A percentile compares a stretch with the other conserved stretches of the same genome.
Evolutionary conservation across 176 grass and related monocot species (phyloP).

Genomic region (Musa acuminata): DNA sequence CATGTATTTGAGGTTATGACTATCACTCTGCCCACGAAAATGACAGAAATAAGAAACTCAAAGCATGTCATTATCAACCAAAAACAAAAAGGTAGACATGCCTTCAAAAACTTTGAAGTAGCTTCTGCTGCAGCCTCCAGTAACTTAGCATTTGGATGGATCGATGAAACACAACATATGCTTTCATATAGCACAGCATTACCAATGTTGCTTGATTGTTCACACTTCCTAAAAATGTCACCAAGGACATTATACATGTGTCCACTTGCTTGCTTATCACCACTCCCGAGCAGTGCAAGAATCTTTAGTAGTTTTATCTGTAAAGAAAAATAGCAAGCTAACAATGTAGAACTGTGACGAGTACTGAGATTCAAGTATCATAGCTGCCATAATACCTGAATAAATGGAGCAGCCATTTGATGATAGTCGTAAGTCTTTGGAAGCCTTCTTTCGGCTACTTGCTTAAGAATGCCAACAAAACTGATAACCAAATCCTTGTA

Average conservation of each 20-base stretch:
- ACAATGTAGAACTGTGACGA: neutral
- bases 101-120: constrained; percentile 98
- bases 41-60: neutral
- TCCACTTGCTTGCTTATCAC: constrained; percentile 85
- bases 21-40: constrained; percentile 67
- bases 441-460: constrained; percentile 91
- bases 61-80: neutral
- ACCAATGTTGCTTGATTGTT: constrained; percentile 87
- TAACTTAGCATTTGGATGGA: constrained; percentile 86
- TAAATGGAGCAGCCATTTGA: constrained; percentile 97
- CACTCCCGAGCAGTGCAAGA: constrained; percentile 82
- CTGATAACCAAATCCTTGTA: constrained; percentile 93
- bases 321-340: constrained; percentile 11
- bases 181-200: constrained; percentile 95
- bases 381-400: constrained; percentile 43
- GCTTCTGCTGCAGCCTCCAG: constrained; percentile 82
- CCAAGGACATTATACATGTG: constrained; percentile 83
- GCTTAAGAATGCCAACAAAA: constrained; percentile 97
- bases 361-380: neutral
- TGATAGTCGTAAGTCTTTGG: constrained; percentile 96
- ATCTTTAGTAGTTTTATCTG: constrained; percentile 99
- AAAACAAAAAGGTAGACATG: constrained; percentile 10
- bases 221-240: constrained; percentile 94
- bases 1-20: constrained; percentile 99
- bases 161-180: constrained; percentile 95